Conservation (phyloP, 495 filamentous ascomycete species). For the Chaetomium cochliodes region DNA sequence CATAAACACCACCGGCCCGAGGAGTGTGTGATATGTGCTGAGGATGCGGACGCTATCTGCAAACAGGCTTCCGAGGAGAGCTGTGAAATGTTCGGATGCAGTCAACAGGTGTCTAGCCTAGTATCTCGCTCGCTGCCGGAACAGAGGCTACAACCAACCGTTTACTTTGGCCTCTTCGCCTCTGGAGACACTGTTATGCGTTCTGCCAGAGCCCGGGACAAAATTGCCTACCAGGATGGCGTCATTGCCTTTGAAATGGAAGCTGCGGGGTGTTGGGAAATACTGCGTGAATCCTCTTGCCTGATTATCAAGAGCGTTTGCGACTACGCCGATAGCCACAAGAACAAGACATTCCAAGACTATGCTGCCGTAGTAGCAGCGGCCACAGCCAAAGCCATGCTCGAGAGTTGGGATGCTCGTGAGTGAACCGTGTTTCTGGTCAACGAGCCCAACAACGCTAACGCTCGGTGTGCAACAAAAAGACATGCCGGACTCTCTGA, state of each 20-base stretch:
- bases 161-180: constrained; percentile 28
- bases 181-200: constrained; percentile 38
- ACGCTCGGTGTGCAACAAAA: neutral
- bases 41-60: neutral
- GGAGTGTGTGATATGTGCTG: neutral
- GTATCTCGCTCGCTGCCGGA: neutral
- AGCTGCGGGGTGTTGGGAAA: constrained; percentile 44
- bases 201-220: constrained; percentile 31
- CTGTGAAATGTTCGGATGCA: neutral
- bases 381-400: constrained; percentile 17
- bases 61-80: neutral
- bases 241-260: constrained; percentile 50
- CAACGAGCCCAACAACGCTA: neutral
- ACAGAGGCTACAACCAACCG: constrained; percentile 19
- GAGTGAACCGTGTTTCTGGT: neutral
- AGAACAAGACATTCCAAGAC: constrained; percentile 43
- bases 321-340: constrained; percentile 48
- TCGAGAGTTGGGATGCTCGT: constrained; percentile 13
- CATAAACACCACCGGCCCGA: constrained; percentile 34
- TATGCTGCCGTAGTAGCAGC: constrained; percentile 45
- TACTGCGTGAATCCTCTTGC: constrained; percentile 23
- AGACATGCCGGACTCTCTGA: neutral
- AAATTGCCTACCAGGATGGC: constrained; percentile 16
- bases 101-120: neutral
- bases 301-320: constrained; percentile 45